Conservation (phyloP, 371 early-diverging fungal genomes). For the Rhizopus delemar region DNA sequence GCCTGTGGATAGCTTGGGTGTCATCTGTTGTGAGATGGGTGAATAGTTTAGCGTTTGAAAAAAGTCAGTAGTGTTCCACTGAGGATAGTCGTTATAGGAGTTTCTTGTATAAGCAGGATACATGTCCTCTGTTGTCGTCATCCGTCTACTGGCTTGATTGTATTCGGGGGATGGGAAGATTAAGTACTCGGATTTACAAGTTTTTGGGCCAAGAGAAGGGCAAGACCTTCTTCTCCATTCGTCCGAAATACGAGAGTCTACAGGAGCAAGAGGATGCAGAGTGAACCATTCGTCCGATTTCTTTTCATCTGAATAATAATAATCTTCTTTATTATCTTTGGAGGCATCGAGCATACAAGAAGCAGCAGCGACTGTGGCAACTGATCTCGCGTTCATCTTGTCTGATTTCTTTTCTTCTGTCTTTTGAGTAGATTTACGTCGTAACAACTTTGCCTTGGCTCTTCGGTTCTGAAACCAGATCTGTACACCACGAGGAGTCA, state of each 20-base stretch:
- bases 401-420: constrained; percentile 1
- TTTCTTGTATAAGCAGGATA: neutral
- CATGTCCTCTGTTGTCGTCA: constrained; percentile 13
- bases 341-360: constrained; percentile 20
- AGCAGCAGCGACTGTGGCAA: constrained; percentile 17
- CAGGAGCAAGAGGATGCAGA: constrained; percentile 25
- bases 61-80: neutral
- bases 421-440: constrained; percentile 20
- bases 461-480: constrained; percentile 95
- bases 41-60: constrained; percentile 10
- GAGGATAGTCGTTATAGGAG: no score
- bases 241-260: constrained; percentile 11
- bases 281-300: constrained; percentile 16
- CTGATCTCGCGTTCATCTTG: constrained; percentile 16
- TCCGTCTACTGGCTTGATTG: constrained; percentile 5
- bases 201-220: constrained; percentile 10
- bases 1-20: constrained; percentile 27
- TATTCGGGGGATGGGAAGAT: neutral
- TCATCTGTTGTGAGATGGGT: constrained; percentile 28
- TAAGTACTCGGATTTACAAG: neutral
- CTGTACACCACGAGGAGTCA: constrained; percentile 83
- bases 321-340: neutral
- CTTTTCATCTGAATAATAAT: constrained; percentile 5
- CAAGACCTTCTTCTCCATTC: constrained; percentile 33
- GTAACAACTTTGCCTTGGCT: constrained; percentile 65